A percentile compares a stretch with the other conserved stretches of the same genome.
phyloP scores from a whole-genome alignment of 73 alveolate genomes.

The Blepharisma stoltei region DNA sequence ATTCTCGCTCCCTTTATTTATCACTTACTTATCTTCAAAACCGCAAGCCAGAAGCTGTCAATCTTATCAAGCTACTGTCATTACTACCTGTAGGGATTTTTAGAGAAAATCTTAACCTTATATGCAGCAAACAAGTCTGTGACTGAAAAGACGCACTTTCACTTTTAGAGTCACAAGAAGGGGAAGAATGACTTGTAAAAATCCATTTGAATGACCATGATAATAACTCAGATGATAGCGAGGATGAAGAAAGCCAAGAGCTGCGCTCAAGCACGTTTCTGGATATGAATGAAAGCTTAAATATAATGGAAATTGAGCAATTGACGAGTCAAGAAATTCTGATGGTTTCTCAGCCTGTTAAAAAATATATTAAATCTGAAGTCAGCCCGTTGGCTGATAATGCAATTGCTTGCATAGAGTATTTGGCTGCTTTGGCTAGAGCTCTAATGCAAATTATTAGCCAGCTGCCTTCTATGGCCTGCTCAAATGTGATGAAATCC shows the following conservation, averaged over 20 bases:
- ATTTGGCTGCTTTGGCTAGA: too few species aligned
- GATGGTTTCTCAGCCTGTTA: too few species aligned
- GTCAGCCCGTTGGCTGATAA: too few species aligned
- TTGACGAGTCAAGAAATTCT: too few species aligned
- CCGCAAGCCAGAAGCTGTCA: not conserved
- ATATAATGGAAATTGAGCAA: too few species aligned
- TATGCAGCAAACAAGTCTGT: not conserved
- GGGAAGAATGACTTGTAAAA: not conserved
- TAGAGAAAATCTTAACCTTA: not conserved
- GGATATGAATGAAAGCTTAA: not conserved
- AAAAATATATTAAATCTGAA: too few species aligned
- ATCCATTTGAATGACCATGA: not conserved
- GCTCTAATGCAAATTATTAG: too few species aligned
- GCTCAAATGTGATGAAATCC: too few species aligned
- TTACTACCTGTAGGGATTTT: not conserved
- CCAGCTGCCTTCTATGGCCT: too few species aligned
- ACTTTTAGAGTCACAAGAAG: not conserved
- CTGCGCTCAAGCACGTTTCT: not conserved
- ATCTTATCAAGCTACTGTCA: not conserved
- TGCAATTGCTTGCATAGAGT: too few species aligned
- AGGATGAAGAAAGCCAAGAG: not conserved
- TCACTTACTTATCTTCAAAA: not conserved
- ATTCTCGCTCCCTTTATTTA: not conserved
- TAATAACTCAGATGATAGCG: not conserved
- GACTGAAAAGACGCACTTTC: not conserved